Evolutionary conservation across 176 grass and related monocot genomes (phyloP), one percentile per base, ranked within the genome.

Genomic region (Areca catechu): DNA sequence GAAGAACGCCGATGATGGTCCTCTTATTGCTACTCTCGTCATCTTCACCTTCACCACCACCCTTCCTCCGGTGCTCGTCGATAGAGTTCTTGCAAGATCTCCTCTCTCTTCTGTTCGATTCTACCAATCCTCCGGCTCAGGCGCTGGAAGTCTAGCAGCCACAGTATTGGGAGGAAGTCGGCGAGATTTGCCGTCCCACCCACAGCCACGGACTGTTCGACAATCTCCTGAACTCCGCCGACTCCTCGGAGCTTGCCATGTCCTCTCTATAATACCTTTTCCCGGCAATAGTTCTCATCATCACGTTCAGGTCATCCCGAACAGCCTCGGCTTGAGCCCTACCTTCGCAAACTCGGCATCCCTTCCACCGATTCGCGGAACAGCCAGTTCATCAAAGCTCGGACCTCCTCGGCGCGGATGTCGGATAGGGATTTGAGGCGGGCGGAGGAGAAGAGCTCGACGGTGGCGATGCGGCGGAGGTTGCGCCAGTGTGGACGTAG

Each of bases 261-360:
- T 43, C 63, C n/a, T 56, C 60, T 9, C 61, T 61, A 24, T 72
- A 72, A 62, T 71, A 77, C 50, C 68, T 67, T 50, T 75, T 79
- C 55, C 82, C 71, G 3, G 76, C 71, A 4, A 85, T 22, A 55
- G 71, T 66, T 62, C 37, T 60, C 34, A 58, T 74, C 50, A 76
- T 62, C 0, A 72, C 60, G 70, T 89, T 89, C 5, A 89, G 19
- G 68, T 20, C 4, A 89, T 56, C 53, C 83, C 76, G 52, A 74
- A 83, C 22, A 65, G 21, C 48, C 48, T 65, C 19, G 52, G 60
- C 74, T 60, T 77, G 1, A 83, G 7, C 48, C 78, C 19, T 28
- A 60, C 52, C 14, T 27, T 53, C 2, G 53, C 53, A 5, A 60
- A 43, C 34, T 43, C 34, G 9, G 9, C 10, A 12, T 43, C 9